phyloP scores from a whole-genome alignment of 768 basidiomycete genomes.

The Lactifluus subvellereus region DNA sequence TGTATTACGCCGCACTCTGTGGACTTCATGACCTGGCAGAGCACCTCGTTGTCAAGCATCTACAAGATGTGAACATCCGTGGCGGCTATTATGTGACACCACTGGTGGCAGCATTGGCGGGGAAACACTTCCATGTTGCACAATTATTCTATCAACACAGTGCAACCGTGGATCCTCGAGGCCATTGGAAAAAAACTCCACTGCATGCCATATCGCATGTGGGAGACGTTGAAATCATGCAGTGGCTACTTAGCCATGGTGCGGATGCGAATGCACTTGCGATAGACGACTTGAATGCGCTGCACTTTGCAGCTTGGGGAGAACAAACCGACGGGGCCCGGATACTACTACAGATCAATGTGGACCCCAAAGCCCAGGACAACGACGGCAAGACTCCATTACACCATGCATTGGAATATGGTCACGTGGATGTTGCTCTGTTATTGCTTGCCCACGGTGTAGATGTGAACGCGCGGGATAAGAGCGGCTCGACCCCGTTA shows the following conservation, averaged over 20 bases:
- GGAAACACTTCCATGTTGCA: neutral
- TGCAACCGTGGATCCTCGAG: neutral
- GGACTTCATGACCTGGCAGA: neutral
- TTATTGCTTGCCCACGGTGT: neutral
- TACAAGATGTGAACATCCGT: neutral
- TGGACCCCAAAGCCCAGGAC: slow-evolving; percentile 25
- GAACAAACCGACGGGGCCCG: neutral
- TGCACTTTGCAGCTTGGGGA: neutral
- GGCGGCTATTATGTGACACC: neutral
- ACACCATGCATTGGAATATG: neutral
- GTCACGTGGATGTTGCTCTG: neutral
- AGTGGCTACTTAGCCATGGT: neutral
- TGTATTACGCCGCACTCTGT: neutral
- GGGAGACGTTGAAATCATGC: neutral
- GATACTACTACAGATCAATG: neutral
- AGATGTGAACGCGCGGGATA: neutral
- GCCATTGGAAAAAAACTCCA: neutral
- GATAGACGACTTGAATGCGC: neutral
- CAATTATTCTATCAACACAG: neutral
- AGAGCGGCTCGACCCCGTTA: neutral
- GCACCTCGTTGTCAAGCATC: neutral
- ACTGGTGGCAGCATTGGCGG: neutral
- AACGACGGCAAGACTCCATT: neutral
- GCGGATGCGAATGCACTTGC: neutral
- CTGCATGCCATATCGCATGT: neutral